phyloP scores from a whole-genome alignment of 108 stramenopile species.

The Skeletonema grethae region DNA sequence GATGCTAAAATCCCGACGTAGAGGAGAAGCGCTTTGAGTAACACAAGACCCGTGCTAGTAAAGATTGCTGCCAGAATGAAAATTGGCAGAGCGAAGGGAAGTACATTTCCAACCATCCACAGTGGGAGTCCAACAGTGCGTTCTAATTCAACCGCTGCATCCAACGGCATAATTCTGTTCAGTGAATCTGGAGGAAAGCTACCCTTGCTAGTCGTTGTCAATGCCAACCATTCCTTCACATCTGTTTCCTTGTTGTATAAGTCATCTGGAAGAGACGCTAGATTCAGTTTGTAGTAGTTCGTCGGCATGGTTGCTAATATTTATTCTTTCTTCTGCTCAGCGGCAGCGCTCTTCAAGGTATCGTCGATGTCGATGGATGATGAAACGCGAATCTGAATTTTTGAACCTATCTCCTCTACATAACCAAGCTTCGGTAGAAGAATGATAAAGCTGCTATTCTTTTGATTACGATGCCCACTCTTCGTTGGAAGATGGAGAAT shows the following conservation, averaged over 20 bases:
- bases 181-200: slow-evolving; percentile 52
- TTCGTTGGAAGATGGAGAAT: too few relatives aligned
- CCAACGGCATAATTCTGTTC: slow-evolving; percentile 31
- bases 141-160: slow-evolving; percentile 59
- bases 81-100: slow-evolving; percentile 59
- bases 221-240: slow-evolving; percentile 55
- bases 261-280: slow-evolving; percentile 56
- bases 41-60: slow-evolving; percentile 15
- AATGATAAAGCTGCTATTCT: too few relatives aligned
- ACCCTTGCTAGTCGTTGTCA: slow-evolving; percentile 19
- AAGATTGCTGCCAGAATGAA: slow-evolving; percentile 32
- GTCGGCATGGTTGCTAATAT: not conserved
- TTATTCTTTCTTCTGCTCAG: too few relatives aligned
- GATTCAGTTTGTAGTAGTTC: slow-evolving; percentile 59
- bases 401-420: too few relatives aligned
- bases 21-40: slow-evolving; percentile 20
- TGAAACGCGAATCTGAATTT: too few relatives aligned
- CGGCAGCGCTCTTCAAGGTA: too few relatives aligned
- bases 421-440: too few relatives aligned
- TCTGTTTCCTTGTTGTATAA: slow-evolving; percentile 44
- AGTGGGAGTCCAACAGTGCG: slow-evolving; percentile 58
- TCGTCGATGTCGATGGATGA: too few relatives aligned
- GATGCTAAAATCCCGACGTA: slow-evolving; percentile 42
- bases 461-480: too few relatives aligned
- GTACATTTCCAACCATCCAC: slow-evolving; percentile 64